Base-by-base conservation (phyloP, 2,329 filamentous ascomycete species). In the Fusarium protoensiforme region DNA sequence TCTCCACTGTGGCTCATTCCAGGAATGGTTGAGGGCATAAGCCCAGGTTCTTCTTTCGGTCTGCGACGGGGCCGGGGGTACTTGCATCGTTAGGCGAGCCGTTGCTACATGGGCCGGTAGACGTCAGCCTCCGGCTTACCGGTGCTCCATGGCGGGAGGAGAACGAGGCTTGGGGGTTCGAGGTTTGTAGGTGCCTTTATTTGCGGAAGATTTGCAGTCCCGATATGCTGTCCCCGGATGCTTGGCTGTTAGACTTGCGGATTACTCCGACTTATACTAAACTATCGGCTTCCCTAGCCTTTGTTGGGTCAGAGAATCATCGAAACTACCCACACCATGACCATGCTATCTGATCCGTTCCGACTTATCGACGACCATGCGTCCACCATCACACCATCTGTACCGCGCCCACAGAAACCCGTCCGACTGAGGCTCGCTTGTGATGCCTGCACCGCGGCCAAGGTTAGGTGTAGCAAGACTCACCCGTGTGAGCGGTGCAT, bases 391-490 rank as follows among this genome's bases (percentile, higher is more conserved):
- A 29, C 63, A 18, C 56, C 43, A 31, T n/a, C 41, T 31, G 31
- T 53, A 24, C 27, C 53, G 7, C 60, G 69, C 10, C 67, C 58
- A 33, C 31, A 51, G 6, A 72, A 72, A 29, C 66, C 70, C 10
- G 70, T 72, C 18, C 54, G 66, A 5, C 36, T 72, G 35, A 65
- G 70, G 22, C 70, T 72, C 54, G 70, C 70, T 38, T 72, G 70
- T 46, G 70, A 72, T 39, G 58, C 70, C 41, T 72, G 70, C 67
- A 72, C 70, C 18, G 70, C 70, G 18, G 70, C 70, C 46, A 72
- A 72, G n/a, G 70, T 72, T 7, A 64, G 70, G 16, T 72, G 70
- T 41, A 72, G 70, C 39, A 71, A 68, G 41, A 72, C 70, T 67
- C 66, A 71, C 10, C 70, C 70, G 7, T 72, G 70, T 14, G 70